These are phyloP conservation scores for Microbotryomycetes sp. DNA, from an alignment of 1,284 basidiomycete species.

Conservation along the genomic window DNA sequence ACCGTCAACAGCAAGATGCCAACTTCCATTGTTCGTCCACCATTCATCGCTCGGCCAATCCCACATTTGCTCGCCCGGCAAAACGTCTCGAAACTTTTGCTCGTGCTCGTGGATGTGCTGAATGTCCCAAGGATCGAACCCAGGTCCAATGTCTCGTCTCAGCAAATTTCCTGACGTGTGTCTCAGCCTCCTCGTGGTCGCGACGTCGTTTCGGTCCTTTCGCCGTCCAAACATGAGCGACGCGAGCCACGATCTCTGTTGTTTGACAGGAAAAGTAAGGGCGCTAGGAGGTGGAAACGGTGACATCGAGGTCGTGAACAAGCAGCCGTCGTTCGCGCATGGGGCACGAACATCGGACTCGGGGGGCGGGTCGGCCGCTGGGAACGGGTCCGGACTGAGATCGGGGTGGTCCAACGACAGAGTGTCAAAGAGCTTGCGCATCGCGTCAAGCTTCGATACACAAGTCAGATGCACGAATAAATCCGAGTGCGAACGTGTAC, in stretches of 20 bases:
- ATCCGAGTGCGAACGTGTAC: not conserved
- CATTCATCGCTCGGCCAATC: conserved; percentile 18
- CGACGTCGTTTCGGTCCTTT: not conserved
- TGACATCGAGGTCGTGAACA: conserved; percentile 30
- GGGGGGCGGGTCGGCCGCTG: conserved; percentile 18
- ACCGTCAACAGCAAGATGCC: conserved; percentile 32
- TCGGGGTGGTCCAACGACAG: conserved; percentile 18
- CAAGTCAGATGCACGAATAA: not conserved
- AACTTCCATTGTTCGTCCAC: conserved; percentile 22
- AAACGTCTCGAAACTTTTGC: conserved; percentile 11
- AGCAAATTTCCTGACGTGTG: not conserved
- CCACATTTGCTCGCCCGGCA: not conserved
- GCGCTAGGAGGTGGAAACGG: conserved; percentile 24
- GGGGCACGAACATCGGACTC: conserved; percentile 19
- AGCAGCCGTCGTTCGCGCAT: conserved; percentile 28
- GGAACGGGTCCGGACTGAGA: conserved; percentile 28
- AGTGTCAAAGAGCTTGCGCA: conserved; percentile 20
- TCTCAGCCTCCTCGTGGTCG: not conserved
- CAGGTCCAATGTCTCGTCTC: not conserved
- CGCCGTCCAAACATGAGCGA: not conserved
- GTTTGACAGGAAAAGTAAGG: not conserved
- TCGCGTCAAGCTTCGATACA: conserved; percentile 14
- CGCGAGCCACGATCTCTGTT: not conserved
- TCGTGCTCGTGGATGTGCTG: conserved; percentile 16
- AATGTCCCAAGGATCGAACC: conserved; percentile 19